phyloP scores from a whole-genome alignment of 2,329 filamentous ascomycete genomes.

The Metarhizium rileyi region DNA sequence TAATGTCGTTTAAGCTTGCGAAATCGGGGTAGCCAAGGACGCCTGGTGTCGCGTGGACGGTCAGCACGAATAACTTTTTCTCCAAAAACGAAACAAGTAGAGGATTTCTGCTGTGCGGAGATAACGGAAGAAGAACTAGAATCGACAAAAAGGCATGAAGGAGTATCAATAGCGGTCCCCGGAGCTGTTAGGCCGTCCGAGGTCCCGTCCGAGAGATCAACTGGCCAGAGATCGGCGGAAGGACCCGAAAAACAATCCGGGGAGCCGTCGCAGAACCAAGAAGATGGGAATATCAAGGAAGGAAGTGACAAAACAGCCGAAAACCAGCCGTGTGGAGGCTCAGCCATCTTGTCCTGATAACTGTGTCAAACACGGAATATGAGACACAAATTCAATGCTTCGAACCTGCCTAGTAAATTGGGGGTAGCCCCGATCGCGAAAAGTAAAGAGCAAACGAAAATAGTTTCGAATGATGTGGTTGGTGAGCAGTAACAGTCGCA shows the following conservation, averaged over 20 bases:
- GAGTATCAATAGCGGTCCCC: too few relatives aligned
- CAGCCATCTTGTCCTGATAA: constrained; percentile 3
- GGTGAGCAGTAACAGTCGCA: background rate
- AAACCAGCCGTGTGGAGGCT: background rate
- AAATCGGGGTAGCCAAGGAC: constrained; percentile 6
- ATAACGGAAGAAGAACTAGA: background rate
- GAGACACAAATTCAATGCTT: background rate
- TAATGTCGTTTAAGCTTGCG: background rate
- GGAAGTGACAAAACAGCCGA: background rate
- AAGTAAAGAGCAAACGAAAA: background rate
- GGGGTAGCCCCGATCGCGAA: background rate
- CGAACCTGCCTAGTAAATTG: background rate
- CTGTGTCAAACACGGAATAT: background rate
- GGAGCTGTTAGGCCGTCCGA: too few relatives aligned
- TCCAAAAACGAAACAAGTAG: background rate
- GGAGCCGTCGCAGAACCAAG: background rate
- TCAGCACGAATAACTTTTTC: constrained; percentile 1
- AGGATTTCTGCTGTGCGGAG: background rate
- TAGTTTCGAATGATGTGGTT: background rate
- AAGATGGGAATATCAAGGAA: background rate
- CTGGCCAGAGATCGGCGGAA: background rate
- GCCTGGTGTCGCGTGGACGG: constrained; percentile 3
- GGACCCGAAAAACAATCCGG: background rate
- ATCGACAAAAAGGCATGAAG: background rate
- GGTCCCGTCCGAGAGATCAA: too few relatives aligned